Conservation (phyloP, 1,139 yeast genomes). For the Protomyces macrosporus region DNA sequence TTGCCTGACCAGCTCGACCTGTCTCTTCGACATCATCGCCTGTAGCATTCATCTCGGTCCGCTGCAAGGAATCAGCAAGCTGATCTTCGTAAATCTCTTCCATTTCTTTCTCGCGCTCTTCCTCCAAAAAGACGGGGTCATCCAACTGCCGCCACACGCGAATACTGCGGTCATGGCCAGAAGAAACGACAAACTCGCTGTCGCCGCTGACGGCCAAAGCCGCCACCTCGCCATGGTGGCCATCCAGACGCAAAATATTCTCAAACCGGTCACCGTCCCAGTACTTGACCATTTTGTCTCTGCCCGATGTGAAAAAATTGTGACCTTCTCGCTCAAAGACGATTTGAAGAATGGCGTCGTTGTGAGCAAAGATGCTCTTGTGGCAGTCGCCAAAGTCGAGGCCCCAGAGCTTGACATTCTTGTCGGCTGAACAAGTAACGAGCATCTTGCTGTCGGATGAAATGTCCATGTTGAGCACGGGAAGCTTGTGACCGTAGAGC, state of each 20-base stretch:
- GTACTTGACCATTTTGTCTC: conserved; percentile 82
- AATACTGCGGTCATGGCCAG: conserved; percentile 89
- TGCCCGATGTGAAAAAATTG: conserved; percentile 82
- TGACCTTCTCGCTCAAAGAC: conserved; percentile 77
- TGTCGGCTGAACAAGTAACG: conserved; percentile 92
- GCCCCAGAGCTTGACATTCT: conserved; percentile 97
- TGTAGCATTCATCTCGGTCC: conserved; percentile 44
- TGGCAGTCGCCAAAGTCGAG: conserved; percentile 98
- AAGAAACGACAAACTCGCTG: conserved; percentile 72
- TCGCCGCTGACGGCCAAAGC: conserved; percentile 67
- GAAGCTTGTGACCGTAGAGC: conserved; percentile 91
- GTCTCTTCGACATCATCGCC: conserved; percentile 50
- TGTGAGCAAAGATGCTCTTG: conserved; percentile 91
- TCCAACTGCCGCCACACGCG: conserved; percentile 88
- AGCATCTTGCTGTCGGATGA: conserved; percentile 80
- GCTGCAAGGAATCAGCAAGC: conserved; percentile 63
- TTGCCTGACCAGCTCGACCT: conserved; percentile 69
- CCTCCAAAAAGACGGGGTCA: conserved; percentile 90
- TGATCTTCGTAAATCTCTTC: conserved; percentile 84
- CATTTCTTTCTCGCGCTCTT: conserved; percentile 90
- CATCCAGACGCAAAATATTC: conserved; percentile 77
- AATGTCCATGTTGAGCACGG: conserved; percentile 79
- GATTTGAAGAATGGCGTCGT: conserved; percentile 88
- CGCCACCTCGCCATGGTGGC: conserved; percentile 93
- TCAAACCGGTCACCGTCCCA: conserved; percentile 99